Evolutionary conservation across 1,284 basidiomycete species (phyloP), one percentile per base, ranked within the genome.

Genomic region (Ceratobasidium sp.): DNA sequence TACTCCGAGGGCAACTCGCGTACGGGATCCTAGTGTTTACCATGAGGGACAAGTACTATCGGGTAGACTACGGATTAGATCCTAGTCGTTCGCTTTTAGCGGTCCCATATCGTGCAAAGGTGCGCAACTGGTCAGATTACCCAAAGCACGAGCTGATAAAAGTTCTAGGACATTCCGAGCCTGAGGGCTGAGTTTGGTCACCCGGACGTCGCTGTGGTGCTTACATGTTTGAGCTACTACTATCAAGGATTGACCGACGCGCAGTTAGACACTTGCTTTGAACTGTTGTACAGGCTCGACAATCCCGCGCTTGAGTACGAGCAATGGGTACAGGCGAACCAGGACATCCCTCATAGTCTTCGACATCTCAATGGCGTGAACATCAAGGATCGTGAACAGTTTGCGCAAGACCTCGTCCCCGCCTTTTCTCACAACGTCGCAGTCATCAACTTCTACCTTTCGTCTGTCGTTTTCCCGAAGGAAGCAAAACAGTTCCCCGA

Each of bases 181-280:
- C 75, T 82, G 45, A 82, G 84, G 47, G 86, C 88, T 27, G 88
- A 89, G 59, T 89, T 89, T 73, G 87, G 86, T 1, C 87, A 89
- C 78, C 87, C 88, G 0, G 88, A 89, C 45, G 81, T 89, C 24
- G 82, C 84, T 0, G 80, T 89, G 63, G 75, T 81, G 24, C 80
- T 89, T 36, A 89, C 88, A 0, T 89, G 84, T 67, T 80, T 89
- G 15, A 84, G 83, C 0, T 89, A 89, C 73, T 89, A 89, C 63
- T 88, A 88, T 56, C 80, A 81, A 1, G 88, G 88, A 11, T 82
- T 89, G 33, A 80, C 78, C 0, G 75, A 81, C 19, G 74, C 79
- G 2, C 85, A 89, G 60, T 76, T 89, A 1, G 78, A 79, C 15
- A 44, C 73, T 8, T 83, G 81, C 59, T 87, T 89, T 59, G 79